Percentiles rank a stretch among this genome's conserved stretches.
These are phyloP conservation scores for Acrocalymma vagum DNA, from an alignment of 2,329 filamentous ascomycete species.

Conservation along the genomic window DNA sequence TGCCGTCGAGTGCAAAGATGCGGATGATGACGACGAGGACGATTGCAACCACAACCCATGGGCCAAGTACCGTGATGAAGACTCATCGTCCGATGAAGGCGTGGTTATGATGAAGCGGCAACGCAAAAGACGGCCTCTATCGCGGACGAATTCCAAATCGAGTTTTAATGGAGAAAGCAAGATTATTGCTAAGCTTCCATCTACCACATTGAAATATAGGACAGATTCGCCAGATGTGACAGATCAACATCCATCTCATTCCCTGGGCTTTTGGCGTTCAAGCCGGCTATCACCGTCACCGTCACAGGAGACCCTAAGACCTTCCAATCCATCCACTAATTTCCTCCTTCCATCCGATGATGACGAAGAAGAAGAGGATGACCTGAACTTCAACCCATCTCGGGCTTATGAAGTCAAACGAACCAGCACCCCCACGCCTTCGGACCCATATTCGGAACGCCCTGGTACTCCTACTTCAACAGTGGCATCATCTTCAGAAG, in stretches of 20 bases:
- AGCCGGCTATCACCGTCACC: constrained; percentile 72
- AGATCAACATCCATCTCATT: constrained; percentile 58
- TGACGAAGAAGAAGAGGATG: constrained; percentile 52
- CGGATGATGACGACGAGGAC: constrained; percentile 72
- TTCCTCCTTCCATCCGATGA: constrained; percentile 71
- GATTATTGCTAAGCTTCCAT: constrained; percentile 87
- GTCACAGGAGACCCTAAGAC: constrained; percentile 82
- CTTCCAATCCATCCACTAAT: constrained; percentile 71
- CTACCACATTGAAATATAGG: constrained; percentile 86
- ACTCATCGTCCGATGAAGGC: constrained; percentile 74
- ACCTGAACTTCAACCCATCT: constrained; percentile 55
- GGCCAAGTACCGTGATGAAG: constrained; percentile 52
- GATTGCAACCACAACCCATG: constrained; percentile 52
- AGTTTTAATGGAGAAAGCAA: constrained; percentile 73
- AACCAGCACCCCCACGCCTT: constrained; percentile 46
- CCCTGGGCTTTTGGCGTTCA: constrained; percentile 55
- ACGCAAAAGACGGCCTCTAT: constrained; percentile 59
- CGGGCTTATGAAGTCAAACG: constrained; percentile 44
- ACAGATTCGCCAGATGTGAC: constrained; percentile 76
- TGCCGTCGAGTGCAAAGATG: constrained; percentile 85
- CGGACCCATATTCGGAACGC: constrained; percentile 28
- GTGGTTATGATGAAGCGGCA: constrained; percentile 83
- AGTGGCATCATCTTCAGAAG: constrained; percentile 26
- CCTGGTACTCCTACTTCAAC: no score
- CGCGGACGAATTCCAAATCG: constrained; percentile 63